Evolutionary conservation across 768 basidiomycete species (phyloP), one percentile per base, ranked within the genome.

Genomic region (Heimioporus sp.): DNA sequence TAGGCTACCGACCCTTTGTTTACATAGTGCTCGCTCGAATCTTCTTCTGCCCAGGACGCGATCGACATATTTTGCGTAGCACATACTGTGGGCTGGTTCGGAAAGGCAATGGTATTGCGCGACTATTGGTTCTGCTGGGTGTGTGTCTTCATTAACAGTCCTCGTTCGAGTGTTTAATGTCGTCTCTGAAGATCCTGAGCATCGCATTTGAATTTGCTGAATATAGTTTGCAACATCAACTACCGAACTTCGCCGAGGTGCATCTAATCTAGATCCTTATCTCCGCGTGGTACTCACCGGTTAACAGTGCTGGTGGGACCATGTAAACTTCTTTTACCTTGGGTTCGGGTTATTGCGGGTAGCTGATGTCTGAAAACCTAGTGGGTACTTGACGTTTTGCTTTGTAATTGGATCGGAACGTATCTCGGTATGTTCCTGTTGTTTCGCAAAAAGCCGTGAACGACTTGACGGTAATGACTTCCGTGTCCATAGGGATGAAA

Each of bases 71-170:
- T 94, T 65, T 92, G 90, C 62, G 58, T 93, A 16, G 91, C 91
- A 28, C 91, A 94, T 66, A 73, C 90, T 36, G 65, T 93, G 43
- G 91, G 91, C 6, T 94, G 91, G 91, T 93, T 91, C 65, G 90
- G 91, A 39, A 94, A 94, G 68, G 91, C 92, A 4, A 80, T 93
- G 78, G 86, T 94, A 59, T 69, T 94, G 63, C 82, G 92, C 20
- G 92, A 94, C 63, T 93, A 94, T 63, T 93, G 91, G 91, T 93
- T 92, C 64, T 93, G 92, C 63, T 93, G 92, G 90, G 90, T 91
- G 62, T 52, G 74, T 69, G 21, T 4, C 40, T 42, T 46, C 52
- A 37, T 39, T 47, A 43, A 30, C 15, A 11, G 34, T 35, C 34
- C 15, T 24, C 24, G 32, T 50, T 31, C 36, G 38, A 36, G 34